A percentile compares a stretch with the other conserved stretches of the same genome.
Conservation (phyloP, 73 alveolate species). For the Durusdinium trenchii region DNA sequence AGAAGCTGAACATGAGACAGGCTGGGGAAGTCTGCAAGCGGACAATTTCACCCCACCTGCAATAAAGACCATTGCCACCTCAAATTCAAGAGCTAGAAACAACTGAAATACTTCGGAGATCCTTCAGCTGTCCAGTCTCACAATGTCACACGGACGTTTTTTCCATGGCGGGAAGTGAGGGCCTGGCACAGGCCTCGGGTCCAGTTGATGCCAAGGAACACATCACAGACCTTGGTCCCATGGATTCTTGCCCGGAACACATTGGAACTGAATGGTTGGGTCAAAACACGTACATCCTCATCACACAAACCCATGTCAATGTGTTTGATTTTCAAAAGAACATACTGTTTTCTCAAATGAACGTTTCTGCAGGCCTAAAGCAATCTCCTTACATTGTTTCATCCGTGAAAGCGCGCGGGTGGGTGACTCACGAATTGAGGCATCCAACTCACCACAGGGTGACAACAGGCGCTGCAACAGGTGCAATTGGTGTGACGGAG, state of each 20-base stretch:
- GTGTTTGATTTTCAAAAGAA: no score
- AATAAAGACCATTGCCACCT: slow-evolving; percentile 94
- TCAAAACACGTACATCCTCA: no score
- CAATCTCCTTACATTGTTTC: no score
- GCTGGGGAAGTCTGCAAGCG: neutral
- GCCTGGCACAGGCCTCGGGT: slow-evolving; percentile 78
- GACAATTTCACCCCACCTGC: slow-evolving; percentile 8
- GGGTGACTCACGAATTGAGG: no score
- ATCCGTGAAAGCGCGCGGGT: no score
- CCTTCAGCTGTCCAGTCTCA: neutral
- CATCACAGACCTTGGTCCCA: slow-evolving; percentile 83
- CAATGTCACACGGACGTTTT: neutral
- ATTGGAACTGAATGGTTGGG: no score
- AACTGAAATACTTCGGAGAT: neutral
- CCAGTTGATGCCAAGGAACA: slow-evolving; percentile 86
- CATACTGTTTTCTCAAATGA: neutral
- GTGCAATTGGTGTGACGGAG: no score
- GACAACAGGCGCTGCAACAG: no score
- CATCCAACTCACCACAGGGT: no score
- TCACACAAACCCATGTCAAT: no score
- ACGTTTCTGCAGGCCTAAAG: neutral
- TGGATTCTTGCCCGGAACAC: no score
- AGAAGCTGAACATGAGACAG: neutral
- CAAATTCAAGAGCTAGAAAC: neutral
- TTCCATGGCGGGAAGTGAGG: neutral